Conservation (phyloP, 2,329 filamentous ascomycete genomes). For the Zalaria obscura region DNA sequence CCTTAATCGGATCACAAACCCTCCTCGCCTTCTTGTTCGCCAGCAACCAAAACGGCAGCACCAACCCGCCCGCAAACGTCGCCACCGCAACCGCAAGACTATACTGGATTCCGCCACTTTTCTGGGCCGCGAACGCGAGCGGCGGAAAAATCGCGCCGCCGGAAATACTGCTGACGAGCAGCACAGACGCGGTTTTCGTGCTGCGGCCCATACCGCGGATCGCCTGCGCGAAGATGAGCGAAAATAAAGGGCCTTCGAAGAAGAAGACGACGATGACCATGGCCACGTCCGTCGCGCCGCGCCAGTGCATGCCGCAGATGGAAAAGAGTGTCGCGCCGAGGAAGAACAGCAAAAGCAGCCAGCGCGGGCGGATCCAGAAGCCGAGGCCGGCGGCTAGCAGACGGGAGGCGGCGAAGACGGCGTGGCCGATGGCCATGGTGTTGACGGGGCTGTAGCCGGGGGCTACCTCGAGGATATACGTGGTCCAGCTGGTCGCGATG, state of each 20-base stretch:
- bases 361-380: constrained; percentile 42
- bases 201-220: constrained; percentile 43
- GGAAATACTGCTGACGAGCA: constrained; percentile 39
- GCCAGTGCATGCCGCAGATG: constrained; percentile 35
- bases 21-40: constrained; percentile 29
- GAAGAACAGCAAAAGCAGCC: constrained; percentile 40
- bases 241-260: constrained; percentile 47
- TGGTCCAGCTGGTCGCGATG: constrained; percentile 32
- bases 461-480: constrained; percentile 27
- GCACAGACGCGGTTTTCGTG: constrained; percentile 41
- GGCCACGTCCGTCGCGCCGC: constrained; percentile 28
- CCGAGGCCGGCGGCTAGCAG: constrained; percentile 41
- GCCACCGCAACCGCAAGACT: constrained; percentile 40
- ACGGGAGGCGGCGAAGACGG: constrained; percentile 42
- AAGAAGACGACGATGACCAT: constrained; percentile 40
- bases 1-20: constrained; percentile 27
- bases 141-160: constrained; percentile 42
- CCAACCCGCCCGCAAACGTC: constrained; percentile 32
- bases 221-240: constrained; percentile 42
- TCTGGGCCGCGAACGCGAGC: constrained; percentile 33
- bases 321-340: constrained; percentile 38
- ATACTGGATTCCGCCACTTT: constrained; percentile 26
- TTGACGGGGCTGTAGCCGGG: constrained; percentile 23
- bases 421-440: constrained; percentile 40
- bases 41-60: constrained; percentile 43